Evolutionary conservation across 2,329 filamentous ascomycete species (phyloP).

Genomic region (Talaromyces sp.): DNA sequence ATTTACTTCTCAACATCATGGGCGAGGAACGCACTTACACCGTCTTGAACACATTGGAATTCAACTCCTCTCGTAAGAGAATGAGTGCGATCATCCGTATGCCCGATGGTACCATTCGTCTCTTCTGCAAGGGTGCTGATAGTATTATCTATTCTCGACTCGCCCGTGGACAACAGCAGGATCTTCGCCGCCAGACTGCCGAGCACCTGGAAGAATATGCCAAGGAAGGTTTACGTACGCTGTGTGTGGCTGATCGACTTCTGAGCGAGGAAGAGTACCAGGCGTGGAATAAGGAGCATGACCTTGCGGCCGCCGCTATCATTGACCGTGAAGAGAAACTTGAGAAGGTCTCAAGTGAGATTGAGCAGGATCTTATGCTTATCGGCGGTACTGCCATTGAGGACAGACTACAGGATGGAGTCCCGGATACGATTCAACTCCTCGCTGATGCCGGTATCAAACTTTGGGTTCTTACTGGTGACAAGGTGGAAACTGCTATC

Average conservation of each 20-base stretch:
- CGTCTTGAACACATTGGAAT: slow-evolving; percentile 92
- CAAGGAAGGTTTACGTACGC: slow-evolving; percentile 87
- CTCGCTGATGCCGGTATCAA: slow-evolving; percentile 95
- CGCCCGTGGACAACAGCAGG: slow-evolving; percentile 79
- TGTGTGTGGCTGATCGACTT: slow-evolving; percentile 87
- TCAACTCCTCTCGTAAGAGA: slow-evolving; percentile 93
- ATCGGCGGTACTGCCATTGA: slow-evolving; percentile 96
- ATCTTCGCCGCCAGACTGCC: slow-evolving; percentile 80
- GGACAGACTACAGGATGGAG: slow-evolving; percentile 93
- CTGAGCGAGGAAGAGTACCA: slow-evolving; percentile 81
- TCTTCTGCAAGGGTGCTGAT: slow-evolving; percentile 97
- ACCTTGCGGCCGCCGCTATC: slow-evolving; percentile 80
- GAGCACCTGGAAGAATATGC: slow-evolving; percentile 98
- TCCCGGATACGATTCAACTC: slow-evolving; percentile 91
- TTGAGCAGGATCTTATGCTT: slow-evolving; percentile 85
- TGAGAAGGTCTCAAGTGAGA: slow-evolving; percentile 83
- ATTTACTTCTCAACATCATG: slow-evolving; percentile 82
- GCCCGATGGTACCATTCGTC: slow-evolving; percentile 83
- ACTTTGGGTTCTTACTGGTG: slow-evolving; percentile 95
- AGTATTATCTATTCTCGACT: slow-evolving; percentile 95
- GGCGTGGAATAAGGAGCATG: slow-evolving; percentile 82
- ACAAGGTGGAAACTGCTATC: slow-evolving; percentile 99
- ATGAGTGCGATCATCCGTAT: slow-evolving; percentile 98
- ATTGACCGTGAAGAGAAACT: slow-evolving; percentile 89
- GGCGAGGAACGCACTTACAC: slow-evolving; percentile 83